Evolutionary conservation across 2,329 filamentous ascomycete genomes (phyloP).

Genomic region (Stachybotrys elegans): DNA sequence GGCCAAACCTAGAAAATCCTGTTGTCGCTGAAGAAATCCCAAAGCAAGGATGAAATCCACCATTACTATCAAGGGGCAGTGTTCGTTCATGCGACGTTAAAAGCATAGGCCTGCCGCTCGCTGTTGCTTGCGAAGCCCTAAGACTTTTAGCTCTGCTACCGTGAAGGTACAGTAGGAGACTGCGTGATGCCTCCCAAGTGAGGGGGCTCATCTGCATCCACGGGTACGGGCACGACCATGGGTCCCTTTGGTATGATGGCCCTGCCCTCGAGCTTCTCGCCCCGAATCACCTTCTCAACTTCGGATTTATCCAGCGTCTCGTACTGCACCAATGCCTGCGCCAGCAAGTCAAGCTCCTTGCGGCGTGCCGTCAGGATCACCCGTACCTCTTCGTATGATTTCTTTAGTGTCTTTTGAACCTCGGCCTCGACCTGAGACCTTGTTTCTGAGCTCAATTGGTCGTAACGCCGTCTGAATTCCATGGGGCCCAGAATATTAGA

Average conservation of each 20-base stretch:
- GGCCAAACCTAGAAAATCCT: too few species aligned
- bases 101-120: too few species aligned
- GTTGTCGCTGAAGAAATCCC: too few species aligned
- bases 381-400: constrained; percentile 69
- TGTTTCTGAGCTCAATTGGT: constrained; percentile 77
- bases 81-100: too few species aligned
- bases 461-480: constrained; percentile 77
- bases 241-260: constrained; percentile 49
- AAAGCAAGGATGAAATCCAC: too few species aligned
- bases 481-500: constrained; percentile 83
- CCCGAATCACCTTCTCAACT: constrained; percentile 83
- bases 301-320: constrained; percentile 87
- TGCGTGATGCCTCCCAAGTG: constrained; percentile 28
- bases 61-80: too few species aligned
- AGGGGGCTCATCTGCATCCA: constrained; percentile 26
- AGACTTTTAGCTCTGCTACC: too few species aligned
- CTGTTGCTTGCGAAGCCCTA: too few species aligned
- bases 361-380: constrained; percentile 69
- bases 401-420: constrained; percentile 78
- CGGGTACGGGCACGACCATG: constrained; percentile 31
- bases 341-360: constrained; percentile 80
- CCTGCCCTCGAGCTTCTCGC: constrained; percentile 73
- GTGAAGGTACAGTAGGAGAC: constrained; percentile 27
- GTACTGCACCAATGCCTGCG: constrained; percentile 86
- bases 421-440: constrained; percentile 83